phyloP scores from a whole-genome alignment of 2,329 filamentous ascomycete genomes.

The Aspergillus persii region DNA sequence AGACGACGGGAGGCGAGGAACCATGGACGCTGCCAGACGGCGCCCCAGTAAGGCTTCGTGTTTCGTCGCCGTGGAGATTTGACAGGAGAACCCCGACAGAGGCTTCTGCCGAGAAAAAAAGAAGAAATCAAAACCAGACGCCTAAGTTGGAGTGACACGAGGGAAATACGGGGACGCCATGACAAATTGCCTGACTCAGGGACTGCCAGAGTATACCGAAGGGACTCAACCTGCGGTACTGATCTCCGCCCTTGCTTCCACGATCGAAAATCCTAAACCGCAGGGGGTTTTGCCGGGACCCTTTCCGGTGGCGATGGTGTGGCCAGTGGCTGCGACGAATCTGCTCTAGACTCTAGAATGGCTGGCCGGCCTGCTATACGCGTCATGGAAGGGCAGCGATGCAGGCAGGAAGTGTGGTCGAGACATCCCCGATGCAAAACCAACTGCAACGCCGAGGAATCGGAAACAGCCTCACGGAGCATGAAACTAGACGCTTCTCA shows the following conservation, averaged over 20 bases:
- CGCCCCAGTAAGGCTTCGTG: background rate
- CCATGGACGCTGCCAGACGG: background rate
- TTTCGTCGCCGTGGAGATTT: background rate
- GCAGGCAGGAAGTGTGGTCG: background rate
- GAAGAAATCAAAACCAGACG: too few species aligned
- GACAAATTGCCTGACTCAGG: background rate
- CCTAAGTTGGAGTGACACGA: too few species aligned
- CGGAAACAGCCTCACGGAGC: background rate
- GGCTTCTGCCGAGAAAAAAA: too few species aligned
- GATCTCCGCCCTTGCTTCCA: too few species aligned
- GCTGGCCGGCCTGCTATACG: too few species aligned
- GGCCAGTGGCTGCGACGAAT: too few species aligned
- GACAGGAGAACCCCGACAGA: background rate
- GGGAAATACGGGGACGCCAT: background rate
- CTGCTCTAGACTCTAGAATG: too few species aligned
- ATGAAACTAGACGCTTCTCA: background rate
- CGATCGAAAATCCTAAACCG: background rate
- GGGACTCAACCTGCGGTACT: too few species aligned
- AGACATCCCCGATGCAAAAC: background rate
- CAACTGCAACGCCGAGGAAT: background rate
- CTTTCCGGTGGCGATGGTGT: conserved; percentile 2
- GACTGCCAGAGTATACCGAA: too few species aligned
- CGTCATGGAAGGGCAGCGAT: too few species aligned
- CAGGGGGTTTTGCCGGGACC: background rate
- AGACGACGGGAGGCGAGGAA: background rate